Conservation (phyloP, 2,329 filamentous ascomycete species). For the Trichoderma cornu-damae region DNA sequence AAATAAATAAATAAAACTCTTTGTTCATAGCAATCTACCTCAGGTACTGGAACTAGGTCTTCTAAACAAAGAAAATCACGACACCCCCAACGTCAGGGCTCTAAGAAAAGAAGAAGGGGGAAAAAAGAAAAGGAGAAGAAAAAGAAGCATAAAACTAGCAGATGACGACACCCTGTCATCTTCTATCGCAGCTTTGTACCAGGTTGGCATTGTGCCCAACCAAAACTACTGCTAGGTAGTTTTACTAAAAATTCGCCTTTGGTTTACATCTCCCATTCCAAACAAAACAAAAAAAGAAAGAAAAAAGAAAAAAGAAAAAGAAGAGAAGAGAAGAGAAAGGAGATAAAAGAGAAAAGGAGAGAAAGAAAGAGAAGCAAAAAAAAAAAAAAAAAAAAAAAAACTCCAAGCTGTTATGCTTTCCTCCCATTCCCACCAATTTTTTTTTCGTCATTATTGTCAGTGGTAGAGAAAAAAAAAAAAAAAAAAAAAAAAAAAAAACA, state of each 20-base stretch:
- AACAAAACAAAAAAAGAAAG: background rate
- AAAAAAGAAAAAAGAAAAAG: background rate
- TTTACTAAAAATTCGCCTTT: background rate
- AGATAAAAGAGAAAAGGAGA: background rate
- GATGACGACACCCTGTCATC: background rate
- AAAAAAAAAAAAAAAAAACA: background rate
- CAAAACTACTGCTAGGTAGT: background rate
- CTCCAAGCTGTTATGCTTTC: background rate
- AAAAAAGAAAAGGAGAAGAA: background rate
- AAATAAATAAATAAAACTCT: background rate
- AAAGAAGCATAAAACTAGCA: background rate
- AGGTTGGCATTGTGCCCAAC: background rate
- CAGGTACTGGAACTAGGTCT: background rate
- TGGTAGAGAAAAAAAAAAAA: background rate
- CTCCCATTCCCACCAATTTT: background rate
- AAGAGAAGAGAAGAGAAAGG: background rate
- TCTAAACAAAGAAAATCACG: background rate
- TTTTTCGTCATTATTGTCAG: background rate
- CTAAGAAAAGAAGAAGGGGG: background rate
- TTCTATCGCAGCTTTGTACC: constrained; percentile 25
- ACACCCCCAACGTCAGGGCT: background rate
- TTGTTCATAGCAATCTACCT: background rate
- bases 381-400: background rate
- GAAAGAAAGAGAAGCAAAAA: background rate
- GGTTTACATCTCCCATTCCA: background rate